Evolutionary conservation across 1,284 basidiomycete species (phyloP).

Genomic region (Acaromyces ingoldii): DNA sequence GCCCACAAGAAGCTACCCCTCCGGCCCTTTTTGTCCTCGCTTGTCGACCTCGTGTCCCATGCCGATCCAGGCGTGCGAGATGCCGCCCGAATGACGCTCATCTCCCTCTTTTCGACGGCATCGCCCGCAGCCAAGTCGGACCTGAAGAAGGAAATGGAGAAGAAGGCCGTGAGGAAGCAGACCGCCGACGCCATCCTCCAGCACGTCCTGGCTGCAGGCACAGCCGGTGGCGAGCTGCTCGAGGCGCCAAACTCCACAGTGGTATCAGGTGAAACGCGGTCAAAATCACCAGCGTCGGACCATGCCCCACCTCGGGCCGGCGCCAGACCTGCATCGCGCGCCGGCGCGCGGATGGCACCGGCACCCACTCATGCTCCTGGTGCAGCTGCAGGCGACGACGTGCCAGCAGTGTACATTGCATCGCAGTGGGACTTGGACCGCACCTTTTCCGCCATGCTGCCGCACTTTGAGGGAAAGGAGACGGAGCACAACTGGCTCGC

Average conservation of each 20-base stretch:
- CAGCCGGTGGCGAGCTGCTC: not conserved
- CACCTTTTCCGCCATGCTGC: slow-evolving; percentile 73
- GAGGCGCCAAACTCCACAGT: too few species aligned
- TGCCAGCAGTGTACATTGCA: slow-evolving; percentile 62
- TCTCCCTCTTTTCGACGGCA: slow-evolving; percentile 76
- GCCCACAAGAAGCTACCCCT: slow-evolving; percentile 62
- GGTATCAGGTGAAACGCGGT: too few species aligned
- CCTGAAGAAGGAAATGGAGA: slow-evolving; percentile 82
- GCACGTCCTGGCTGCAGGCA: slow-evolving; percentile 47
- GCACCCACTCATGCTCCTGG: too few species aligned
- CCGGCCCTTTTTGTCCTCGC: slow-evolving; percentile 69
- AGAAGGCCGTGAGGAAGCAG: slow-evolving; percentile 76
- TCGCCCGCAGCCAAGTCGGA: slow-evolving; percentile 80
- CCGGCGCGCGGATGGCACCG: not conserved
- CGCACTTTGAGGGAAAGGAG: slow-evolving; percentile 86
- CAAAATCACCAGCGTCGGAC: too few species aligned
- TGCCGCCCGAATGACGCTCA: slow-evolving; percentile 70
- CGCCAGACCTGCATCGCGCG: not conserved
- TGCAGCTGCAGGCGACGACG: slow-evolving; percentile 22
- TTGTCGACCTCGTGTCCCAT: slow-evolving; percentile 84
- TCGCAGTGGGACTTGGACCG: slow-evolving; percentile 76
- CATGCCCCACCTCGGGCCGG: not conserved
- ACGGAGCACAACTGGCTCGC: slow-evolving; percentile 92
- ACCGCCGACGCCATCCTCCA: slow-evolving; percentile 59
- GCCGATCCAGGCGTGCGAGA: slow-evolving; percentile 83